Percentiles rank a stretch among this genome's conserved stretches.
phyloP scores from a whole-genome alignment of 164 flowering plant genomes.

The Stephania yunnanensis region DNA sequence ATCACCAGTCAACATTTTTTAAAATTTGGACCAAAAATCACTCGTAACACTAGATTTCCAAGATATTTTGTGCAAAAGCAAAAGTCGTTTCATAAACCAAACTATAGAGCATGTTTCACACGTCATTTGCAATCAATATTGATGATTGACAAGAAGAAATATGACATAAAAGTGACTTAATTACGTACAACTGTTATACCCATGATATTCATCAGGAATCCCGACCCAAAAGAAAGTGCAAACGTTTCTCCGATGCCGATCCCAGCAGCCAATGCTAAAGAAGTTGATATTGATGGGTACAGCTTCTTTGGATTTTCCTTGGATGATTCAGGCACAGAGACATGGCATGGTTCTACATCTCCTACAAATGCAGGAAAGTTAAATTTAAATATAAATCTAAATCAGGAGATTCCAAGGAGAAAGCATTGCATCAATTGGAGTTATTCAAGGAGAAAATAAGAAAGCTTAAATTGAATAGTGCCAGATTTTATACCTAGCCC shows the following conservation, averaged over 20 bases:
- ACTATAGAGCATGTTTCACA: neutral
- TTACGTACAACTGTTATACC: slow-evolving; percentile 95
- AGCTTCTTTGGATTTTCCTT: slow-evolving; percentile 36
- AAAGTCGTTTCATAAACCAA: neutral
- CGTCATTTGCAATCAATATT: neutral
- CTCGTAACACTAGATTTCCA: neutral
- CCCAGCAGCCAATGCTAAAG: slow-evolving; percentile 73
- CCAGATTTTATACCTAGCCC: neutral
- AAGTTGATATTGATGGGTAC: slow-evolving; percentile 80
- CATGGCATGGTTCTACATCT: slow-evolving; percentile 12
- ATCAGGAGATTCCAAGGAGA: neutral
- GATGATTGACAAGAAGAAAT: too few relatives aligned
- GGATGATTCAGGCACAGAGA: slow-evolving; percentile 19
- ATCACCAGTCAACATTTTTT: neutral
- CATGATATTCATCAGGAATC: slow-evolving; percentile 75
- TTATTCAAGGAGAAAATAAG: too few relatives aligned
- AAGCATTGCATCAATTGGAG: neutral
- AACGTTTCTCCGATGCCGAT: slow-evolving; percentile 80
- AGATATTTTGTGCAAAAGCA: neutral
- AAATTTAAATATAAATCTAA: neutral
- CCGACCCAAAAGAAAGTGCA: slow-evolving; percentile 75
- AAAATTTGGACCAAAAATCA: too few relatives aligned
- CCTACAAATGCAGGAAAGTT: slow-evolving; percentile 9
- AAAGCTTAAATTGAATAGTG: neutral
- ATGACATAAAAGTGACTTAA: neutral